Evolutionary conservation across 208 protist genomes (phyloP), one percentile per base, ranked within the genome.

Genomic region (Leishmania arabica): DNA sequence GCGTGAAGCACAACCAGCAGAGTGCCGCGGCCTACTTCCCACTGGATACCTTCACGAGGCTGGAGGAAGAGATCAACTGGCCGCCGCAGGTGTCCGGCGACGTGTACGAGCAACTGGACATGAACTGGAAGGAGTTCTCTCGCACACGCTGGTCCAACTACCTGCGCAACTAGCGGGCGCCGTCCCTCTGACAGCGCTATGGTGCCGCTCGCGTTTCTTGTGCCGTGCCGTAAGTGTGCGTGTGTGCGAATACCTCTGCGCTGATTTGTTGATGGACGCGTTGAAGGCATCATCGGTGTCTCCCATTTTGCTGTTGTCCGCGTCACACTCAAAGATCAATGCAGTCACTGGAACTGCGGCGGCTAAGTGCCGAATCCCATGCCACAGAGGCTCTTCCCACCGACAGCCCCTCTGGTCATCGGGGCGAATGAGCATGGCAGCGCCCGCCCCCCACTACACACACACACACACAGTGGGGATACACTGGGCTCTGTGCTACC

Each of bases 51-150:
- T 98, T 98, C 80, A 90, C 88, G 53, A 89, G 95, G 5, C 69
- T 95, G 19, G 93, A 98, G 82, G 93, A 96, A 85, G 95, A 98
- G 80, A 95, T 97, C 82, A 94, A 98, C 85, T 98, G 95, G 93
- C 91, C 95, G 9, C 95, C 95, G 68, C 95, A 98, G 90, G 91
- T 91, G 21, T 92, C 89, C 31, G 86, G 89, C 42, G 95, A 98
- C 76, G 92, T 96, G 65, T 96, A 96, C 72, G 91, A 96, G 73
- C 95, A 98, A 80, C 83, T 98, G 24, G 95, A 98, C 42, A 96
- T 96, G 93, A 96, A 96, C 83, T 98, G 95, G 95, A 98, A 98
- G 85, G 95, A 98, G 85, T 98, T 98, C 82, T 95, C 95, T 8
- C 93, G 95, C 15, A 98, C 95, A 31, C 88, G 95, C 34, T 98